Conservation (phyloP, 1,284 basidiomycete species). For the Athelia sp. region DNA sequence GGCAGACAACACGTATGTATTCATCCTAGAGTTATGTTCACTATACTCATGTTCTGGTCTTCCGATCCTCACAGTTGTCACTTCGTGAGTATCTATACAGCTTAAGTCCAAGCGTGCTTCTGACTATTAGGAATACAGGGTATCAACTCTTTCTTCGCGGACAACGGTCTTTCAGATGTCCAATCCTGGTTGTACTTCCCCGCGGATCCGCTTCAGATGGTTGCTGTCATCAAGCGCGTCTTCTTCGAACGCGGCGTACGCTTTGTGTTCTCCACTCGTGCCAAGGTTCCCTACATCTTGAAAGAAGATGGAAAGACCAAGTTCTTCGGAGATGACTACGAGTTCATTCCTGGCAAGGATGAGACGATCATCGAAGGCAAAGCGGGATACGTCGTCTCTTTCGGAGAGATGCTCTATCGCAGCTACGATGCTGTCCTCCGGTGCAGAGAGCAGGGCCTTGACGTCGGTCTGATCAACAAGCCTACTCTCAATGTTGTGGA, state of each 20-base stretch:
- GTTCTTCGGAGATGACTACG: conserved; percentile 67
- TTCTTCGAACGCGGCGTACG: conserved; percentile 79
- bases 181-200: conserved; percentile 83
- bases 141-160: conserved; percentile 80
- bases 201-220: conserved; percentile 77
- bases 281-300: conserved; percentile 82
- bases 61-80: too few species aligned
- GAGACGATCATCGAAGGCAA: conserved; percentile 68
- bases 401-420: conserved; percentile 80
- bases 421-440: conserved; percentile 76
- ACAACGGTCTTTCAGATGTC: conserved; percentile 77
- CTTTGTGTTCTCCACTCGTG: conserved; percentile 82
- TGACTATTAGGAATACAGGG: too few species aligned
- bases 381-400: conserved; percentile 74
- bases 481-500: conserved; percentile 78
- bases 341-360: conserved; percentile 79
- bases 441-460: conserved; percentile 62
- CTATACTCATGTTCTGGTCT: too few species aligned
- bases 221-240: conserved; percentile 66
- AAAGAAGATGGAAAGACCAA: conserved; percentile 65
- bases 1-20: conserved; percentile 85
- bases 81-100: too few species aligned
- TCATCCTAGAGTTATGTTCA: too few species aligned
- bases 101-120: too few species aligned
- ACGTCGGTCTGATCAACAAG: conserved; percentile 84